Percentiles rank a stretch among this genome's conserved stretches.
Evolutionary conservation across 164 flowering plant genomes (phyloP).

Genomic region (Kingdonia uniflora): DNA sequence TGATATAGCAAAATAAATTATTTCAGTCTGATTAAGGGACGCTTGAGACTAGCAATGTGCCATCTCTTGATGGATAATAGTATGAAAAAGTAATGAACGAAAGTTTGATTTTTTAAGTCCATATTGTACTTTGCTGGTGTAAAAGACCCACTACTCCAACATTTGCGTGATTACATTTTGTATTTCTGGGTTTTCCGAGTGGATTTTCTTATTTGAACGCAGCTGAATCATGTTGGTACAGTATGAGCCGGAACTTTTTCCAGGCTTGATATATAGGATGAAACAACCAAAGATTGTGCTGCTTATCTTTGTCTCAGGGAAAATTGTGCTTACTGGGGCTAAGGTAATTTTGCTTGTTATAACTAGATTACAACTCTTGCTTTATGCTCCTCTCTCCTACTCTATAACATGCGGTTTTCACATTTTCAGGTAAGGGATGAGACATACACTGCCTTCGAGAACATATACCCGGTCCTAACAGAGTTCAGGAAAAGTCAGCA

Average conservation of each 20-base stretch:
- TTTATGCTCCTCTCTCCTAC: neutral
- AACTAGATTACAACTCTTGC: constrained; percentile 13
- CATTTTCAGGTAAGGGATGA: constrained; percentile 61
- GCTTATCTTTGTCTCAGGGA: constrained; percentile 88
- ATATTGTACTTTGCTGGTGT: neutral
- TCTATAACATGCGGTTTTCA: neutral
- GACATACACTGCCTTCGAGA: constrained; percentile 74
- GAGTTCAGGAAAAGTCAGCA: constrained; percentile 74
- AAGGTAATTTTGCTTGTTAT: constrained; percentile 33
- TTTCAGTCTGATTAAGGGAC: no score
- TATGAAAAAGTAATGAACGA: no score
- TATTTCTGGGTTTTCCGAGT: constrained; percentile 2
- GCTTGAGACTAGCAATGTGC: no score
- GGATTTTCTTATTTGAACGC: constrained; percentile 6
- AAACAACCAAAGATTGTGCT: constrained; percentile 85
- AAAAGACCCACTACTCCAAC: no score
- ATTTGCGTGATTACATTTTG: no score
- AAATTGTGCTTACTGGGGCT: constrained; percentile 91
- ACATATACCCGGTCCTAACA: constrained; percentile 73
- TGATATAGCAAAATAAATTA: no score
- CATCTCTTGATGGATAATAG: no score
- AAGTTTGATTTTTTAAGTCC: no score
- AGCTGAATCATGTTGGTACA: constrained; percentile 21
- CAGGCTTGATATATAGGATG: constrained; percentile 89
- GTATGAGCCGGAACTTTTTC: constrained; percentile 93